phyloP scores from a whole-genome alignment of 1,284 basidiomycete genomes.

The Hymenochaete sp. region DNA sequence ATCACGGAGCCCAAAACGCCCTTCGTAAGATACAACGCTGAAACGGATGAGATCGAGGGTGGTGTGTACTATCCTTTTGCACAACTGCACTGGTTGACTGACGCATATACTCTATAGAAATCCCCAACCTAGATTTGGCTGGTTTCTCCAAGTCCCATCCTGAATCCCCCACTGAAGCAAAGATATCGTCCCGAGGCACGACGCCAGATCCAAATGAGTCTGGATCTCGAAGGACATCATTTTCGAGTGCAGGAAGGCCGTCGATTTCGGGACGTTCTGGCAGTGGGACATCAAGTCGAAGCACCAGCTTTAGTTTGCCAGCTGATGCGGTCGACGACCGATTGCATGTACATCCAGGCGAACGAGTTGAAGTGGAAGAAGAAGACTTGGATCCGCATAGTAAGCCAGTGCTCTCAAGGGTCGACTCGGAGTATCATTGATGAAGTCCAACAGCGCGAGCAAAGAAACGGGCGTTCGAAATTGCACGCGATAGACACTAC shows the following conservation, averaged over 20 bases:
- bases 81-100: not conserved
- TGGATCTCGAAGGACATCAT: slow-evolving; percentile 73
- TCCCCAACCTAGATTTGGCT: slow-evolving; percentile 52
- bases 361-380: slow-evolving; percentile 57
- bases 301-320: slow-evolving; percentile 76
- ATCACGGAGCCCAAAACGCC: slow-evolving; percentile 97
- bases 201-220: slow-evolving; percentile 39
- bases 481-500: slow-evolving; percentile 78
- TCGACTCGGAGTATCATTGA: slow-evolving; percentile 3
- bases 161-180: slow-evolving; percentile 8
- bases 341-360: slow-evolving; percentile 38
- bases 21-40: slow-evolving; percentile 82
- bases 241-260: slow-evolving; percentile 53
- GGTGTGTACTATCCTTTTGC: slow-evolving; percentile 36
- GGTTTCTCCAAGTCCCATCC: slow-evolving; percentile 25
- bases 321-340: slow-evolving; percentile 49
- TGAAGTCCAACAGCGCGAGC: slow-evolving; percentile 47
- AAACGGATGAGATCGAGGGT: slow-evolving; percentile 74
- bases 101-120: slow-evolving; percentile 39
- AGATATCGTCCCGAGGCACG: slow-evolving; percentile 14
- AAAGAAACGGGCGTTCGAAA: slow-evolving; percentile 77
- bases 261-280: slow-evolving; percentile 44
- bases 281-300: slow-evolving; percentile 62
- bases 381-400: slow-evolving; percentile 86
- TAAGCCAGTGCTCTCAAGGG: slow-evolving; percentile 24